Evolutionary conservation across 169 alveolate genomes (phyloP), one percentile per base, ranked within the genome.

Genomic region (Cryptosporidium ryanae): DNA sequence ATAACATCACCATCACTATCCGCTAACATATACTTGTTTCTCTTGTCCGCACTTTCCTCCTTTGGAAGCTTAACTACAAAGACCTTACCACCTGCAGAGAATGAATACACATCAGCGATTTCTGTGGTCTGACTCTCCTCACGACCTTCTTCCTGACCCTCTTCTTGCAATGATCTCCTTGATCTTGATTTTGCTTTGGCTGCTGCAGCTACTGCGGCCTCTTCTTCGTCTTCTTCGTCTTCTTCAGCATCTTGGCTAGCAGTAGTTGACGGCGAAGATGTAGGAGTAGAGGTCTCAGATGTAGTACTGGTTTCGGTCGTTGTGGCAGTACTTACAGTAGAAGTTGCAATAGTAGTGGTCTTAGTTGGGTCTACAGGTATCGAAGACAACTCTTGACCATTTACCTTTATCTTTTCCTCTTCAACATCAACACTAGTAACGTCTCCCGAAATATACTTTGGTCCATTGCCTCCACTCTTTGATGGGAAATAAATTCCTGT

Each of bases 391-490:
- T 64, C 76, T 17, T 34, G 1, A 2, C 2, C n/a, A n/a, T 64
- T 2, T 2, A 64, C 43, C 54, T 31, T 64, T 21, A 64, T 13
- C 8, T 34, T 64, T 4, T 31, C 55, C 1, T 6, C 25, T 64
- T 64, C 76, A 17, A 31, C 18, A 0, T 7, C n/a, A 64, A 64
- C 32, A 4, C 15, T 5, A 32, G 21, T 64, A 18, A 64, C 76
- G 0, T 8, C 31, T 13, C 76, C 61, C 25, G 61, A 50, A 7
- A 50, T 15, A 64, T 64, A 64, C 25, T 29, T 64, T 34, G 76
- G 25, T 31, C 34, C 54, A 15, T 52, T 52, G 6, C 0, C 0
- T 0, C 4, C 23, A n/a, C 2, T 25, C 0, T 0, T 4, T 4
- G 61, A 17, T 5, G 55, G 55, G n/a, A 13, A 27, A 15, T 64